These are phyloP conservation scores for Symmetrospora coprosmae DNA, from an alignment of 768 basidiomycete species.

Conservation along the genomic window DNA sequence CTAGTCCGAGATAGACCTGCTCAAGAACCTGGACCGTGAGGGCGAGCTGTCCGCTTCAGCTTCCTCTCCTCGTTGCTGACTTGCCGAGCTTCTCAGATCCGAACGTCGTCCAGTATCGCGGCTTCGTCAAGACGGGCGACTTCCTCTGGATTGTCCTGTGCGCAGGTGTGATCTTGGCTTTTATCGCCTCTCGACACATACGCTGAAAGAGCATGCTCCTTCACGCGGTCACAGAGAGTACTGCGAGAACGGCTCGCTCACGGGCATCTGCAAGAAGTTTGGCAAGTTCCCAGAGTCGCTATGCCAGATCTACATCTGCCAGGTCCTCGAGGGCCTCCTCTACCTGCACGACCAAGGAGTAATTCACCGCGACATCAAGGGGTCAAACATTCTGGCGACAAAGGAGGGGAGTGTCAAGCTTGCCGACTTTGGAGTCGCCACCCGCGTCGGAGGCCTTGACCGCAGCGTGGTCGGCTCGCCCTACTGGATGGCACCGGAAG, in stretches of 20 bases:
- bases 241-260: slow-evolving; percentile 94
- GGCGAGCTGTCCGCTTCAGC: background rate
- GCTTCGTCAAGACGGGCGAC: slow-evolving; percentile 86
- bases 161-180: slow-evolving; percentile 29
- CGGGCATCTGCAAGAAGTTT: slow-evolving; percentile 88
- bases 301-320: slow-evolving; percentile 90
- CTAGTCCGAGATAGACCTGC: slow-evolving; percentile 94
- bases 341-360: slow-evolving; percentile 99
- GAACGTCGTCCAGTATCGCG: slow-evolving; percentile 98
- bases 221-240: slow-evolving; percentile 41
- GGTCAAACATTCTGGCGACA: slow-evolving; percentile 94
- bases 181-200: background rate
- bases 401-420: slow-evolving; percentile 97
- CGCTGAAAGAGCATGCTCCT: background rate
- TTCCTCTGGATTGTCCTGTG: slow-evolving; percentile 94
- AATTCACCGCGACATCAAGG: slow-evolving; percentile 97
- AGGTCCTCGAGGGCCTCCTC: slow-evolving; percentile 84
- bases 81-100: slow-evolving; percentile 47
- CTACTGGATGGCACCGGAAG: slow-evolving; percentile 99
- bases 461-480: slow-evolving; percentile 93
- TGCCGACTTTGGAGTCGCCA: slow-evolving; percentile 97
- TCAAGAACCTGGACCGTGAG: slow-evolving; percentile 87
- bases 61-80: too few relatives aligned
- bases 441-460: slow-evolving; percentile 62
- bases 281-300: slow-evolving; percentile 97